Conservation (phyloP, 208 protist species). For the Acanthamoeba triangularis region DNA sequence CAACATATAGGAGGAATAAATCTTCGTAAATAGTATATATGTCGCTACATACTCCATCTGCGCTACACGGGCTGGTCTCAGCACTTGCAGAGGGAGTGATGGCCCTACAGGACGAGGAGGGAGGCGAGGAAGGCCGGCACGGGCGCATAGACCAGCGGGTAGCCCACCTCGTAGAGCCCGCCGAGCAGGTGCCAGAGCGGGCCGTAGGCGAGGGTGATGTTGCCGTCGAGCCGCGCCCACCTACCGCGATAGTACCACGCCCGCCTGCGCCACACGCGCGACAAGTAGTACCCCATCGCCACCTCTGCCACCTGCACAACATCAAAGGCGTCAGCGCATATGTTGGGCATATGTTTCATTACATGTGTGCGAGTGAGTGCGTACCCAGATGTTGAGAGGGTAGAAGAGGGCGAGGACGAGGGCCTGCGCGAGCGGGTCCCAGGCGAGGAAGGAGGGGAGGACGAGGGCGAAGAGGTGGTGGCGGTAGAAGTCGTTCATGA, state of each 20-base stretch:
- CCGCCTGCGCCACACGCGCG: background rate
- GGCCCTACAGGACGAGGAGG: background rate
- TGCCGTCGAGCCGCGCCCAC: slow-evolving; percentile 40
- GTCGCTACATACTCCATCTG: background rate
- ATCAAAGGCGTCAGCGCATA: too few species aligned
- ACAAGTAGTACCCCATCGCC: background rate
- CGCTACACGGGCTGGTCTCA: too few species aligned
- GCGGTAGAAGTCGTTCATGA: slow-evolving; percentile 57
- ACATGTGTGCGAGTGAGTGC: too few species aligned
- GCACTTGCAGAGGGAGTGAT: background rate
- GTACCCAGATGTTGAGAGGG: slow-evolving; percentile 19
- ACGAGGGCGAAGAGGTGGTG: background rate
- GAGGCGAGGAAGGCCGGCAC: background rate
- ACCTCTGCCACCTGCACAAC: slow-evolving; percentile 10
- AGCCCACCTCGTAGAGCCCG: background rate
- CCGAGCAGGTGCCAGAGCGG: slow-evolving; percentile 51
- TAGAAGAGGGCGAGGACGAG: background rate
- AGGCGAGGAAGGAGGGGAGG: background rate
- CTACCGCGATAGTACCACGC: slow-evolving; percentile 10
- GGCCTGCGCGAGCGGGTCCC: background rate
- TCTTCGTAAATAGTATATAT: background rate
- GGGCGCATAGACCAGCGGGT: slow-evolving; percentile 22
- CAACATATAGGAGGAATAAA: background rate
- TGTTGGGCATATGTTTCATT: too few species aligned
- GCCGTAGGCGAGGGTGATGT: slow-evolving; percentile 57